These are phyloP conservation scores for Saturnispora besseyi DNA, from an alignment of 805 yeast genomes.

Conservation along the genomic window DNA sequence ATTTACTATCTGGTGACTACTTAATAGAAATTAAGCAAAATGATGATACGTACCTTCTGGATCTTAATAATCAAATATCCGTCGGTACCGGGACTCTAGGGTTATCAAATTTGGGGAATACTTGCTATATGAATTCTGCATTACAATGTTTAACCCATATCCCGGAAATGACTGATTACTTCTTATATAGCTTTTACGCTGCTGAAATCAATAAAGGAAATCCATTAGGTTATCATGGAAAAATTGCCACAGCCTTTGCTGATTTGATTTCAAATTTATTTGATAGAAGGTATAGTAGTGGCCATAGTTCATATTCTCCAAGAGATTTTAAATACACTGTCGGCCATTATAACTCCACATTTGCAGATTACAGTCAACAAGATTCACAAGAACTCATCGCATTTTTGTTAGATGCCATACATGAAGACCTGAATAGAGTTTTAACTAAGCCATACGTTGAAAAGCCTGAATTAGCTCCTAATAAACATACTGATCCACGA, in stretches of 20 bases:
- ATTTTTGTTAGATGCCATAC: conserved; percentile 78
- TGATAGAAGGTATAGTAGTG: conserved; percentile 21
- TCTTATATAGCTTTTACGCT: conserved; percentile 49
- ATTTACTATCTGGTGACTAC: conserved; percentile 14
- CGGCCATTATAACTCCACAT: conserved; percentile 71
- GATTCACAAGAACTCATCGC: conserved; percentile 92
- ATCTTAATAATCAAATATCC: conserved; percentile 15
- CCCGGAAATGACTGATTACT: conserved; percentile 74
- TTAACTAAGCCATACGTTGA: conserved; percentile 77
- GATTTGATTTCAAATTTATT: conserved; percentile 54
- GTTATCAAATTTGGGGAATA: conserved; percentile 69
- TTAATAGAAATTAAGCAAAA: conserved; percentile 23
- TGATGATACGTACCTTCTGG: conserved; percentile 22
- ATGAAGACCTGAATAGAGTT: conserved; percentile 85
- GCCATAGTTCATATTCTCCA: conserved; percentile 41
- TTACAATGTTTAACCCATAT: conserved; percentile 81
- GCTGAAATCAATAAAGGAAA: conserved; percentile 64
- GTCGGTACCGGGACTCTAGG: conserved; percentile 47
- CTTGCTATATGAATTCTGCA: conserved; percentile 94
- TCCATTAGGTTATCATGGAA: conserved; percentile 82
- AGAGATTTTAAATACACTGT: conserved; percentile 67
- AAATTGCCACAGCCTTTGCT: conserved; percentile 71
- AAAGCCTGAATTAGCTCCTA: conserved; percentile 72
- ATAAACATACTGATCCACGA: conserved; percentile 42
- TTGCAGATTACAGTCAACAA: conserved; percentile 78